These are phyloP conservation scores for Cytospora mali DNA, from an alignment of 2,329 filamentous ascomycete species.

Conservation along the genomic window DNA sequence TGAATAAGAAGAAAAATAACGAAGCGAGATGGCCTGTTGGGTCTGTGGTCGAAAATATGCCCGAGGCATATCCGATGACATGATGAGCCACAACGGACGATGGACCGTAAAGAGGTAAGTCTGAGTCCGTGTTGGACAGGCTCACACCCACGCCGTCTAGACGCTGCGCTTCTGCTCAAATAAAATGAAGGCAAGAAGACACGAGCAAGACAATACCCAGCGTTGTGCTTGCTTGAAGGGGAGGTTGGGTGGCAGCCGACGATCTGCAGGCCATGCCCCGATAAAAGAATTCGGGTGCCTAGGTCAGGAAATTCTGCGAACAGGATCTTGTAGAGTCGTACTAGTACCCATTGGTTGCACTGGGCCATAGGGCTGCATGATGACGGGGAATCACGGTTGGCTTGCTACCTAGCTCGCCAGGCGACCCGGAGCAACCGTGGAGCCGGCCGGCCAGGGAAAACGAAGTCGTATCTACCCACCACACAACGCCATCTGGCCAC, in stretches of 20 bases:
- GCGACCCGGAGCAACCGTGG: not conserved
- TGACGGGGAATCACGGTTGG: not conserved
- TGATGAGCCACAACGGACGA: constrained; percentile 16
- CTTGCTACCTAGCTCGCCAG: not conserved
- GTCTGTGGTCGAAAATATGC: not conserved
- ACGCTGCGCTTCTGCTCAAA: not conserved
- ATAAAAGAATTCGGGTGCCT: constrained; percentile 1
- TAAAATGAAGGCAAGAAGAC: not conserved
- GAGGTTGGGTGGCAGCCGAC: constrained; percentile 7
- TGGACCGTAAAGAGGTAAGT: not conserved
- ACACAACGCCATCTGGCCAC: not conserved
- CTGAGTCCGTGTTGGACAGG: constrained; percentile 7
- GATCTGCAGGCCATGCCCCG: constrained; percentile 9
- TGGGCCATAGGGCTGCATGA: constrained; percentile 21
- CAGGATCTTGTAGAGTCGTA: constrained; percentile 14
- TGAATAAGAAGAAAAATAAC: not conserved
- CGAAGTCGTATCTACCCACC: not conserved
- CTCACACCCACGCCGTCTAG: constrained; percentile 4
- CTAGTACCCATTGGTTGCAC: constrained; percentile 14
- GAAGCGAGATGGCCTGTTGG: not conserved
- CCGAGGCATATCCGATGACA: constrained; percentile 17
- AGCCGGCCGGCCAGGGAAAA: not conserved
- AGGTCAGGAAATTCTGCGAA: constrained; percentile 13
- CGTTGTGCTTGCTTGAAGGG: constrained; percentile 8
- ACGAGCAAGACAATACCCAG: not conserved